Percentiles rank a stretch among this genome's conserved stretches.
These are phyloP conservation scores for Vanrija pseudolonga DNA, from an alignment of 1,284 basidiomycete species.

Conservation along the genomic window DNA sequence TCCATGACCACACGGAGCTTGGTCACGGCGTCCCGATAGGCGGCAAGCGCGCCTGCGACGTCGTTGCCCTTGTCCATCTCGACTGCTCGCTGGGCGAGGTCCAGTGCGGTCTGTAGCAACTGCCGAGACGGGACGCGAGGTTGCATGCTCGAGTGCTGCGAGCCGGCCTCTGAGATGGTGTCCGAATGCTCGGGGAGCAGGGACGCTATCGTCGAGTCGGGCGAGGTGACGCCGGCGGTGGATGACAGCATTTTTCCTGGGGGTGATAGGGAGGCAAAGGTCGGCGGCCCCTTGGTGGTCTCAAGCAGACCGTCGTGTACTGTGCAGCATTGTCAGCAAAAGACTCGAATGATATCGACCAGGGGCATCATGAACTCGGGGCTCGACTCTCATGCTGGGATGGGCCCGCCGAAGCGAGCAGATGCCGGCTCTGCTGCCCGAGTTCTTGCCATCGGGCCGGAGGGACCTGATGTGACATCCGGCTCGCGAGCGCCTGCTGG, in stretches of 20 bases:
- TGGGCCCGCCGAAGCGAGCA: too few species aligned
- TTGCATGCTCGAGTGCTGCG: conserved; percentile 12
- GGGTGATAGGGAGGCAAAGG: background rate
- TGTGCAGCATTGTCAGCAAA: background rate
- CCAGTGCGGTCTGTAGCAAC: conserved; percentile 46
- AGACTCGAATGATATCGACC: background rate
- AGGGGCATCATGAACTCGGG: background rate
- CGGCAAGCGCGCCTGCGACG: conserved; percentile 43
- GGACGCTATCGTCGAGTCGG: conserved; percentile 12
- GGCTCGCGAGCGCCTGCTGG: too few species aligned
- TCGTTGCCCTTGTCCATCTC: conserved; percentile 49
- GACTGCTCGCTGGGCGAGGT: conserved; percentile 49
- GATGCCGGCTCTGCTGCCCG: too few species aligned
- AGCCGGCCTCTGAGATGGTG: conserved; percentile 8
- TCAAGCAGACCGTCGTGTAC: background rate
- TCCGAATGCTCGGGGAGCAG: conserved; percentile 13
- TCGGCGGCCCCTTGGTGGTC: background rate
- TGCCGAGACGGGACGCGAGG: conserved; percentile 43
- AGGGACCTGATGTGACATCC: background rate
- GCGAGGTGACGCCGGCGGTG: background rate
- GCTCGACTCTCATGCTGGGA: too few species aligned
- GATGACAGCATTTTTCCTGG: background rate
- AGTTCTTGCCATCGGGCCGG: too few species aligned
- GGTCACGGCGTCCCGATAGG: conserved; percentile 47
- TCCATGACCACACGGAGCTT: conserved; percentile 48